Evolutionary conservation across 768 basidiomycete species (phyloP).

Genomic region (Rhodotorula babjevae): DNA sequence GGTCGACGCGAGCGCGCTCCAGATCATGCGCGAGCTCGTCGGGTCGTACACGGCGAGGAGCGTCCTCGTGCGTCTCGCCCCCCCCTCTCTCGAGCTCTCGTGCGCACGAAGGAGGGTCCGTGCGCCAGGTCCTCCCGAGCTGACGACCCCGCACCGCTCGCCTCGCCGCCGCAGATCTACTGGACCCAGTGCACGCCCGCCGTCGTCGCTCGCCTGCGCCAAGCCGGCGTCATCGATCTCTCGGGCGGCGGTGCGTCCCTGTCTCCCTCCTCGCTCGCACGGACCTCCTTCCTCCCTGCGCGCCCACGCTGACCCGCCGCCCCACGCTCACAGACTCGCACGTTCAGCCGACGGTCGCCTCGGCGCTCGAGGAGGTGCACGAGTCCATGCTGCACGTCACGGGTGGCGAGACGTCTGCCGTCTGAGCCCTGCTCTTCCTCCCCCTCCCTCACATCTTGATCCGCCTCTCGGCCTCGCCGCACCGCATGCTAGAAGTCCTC

Average conservation of each 20-base stretch:
- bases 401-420: not conserved
- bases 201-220: not conserved
- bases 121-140: not conserved
- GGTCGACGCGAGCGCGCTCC: slow-evolving; percentile 68
- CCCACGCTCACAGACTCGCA: slow-evolving; percentile 5
- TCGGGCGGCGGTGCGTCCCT: slow-evolving; percentile 21
- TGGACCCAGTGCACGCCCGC: slow-evolving; percentile 13
- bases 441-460: too few relatives aligned
- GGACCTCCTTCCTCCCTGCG: too few relatives aligned
- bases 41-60: slow-evolving; percentile 27
- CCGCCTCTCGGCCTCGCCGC: too few relatives aligned
- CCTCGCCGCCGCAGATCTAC: slow-evolving; percentile 14
- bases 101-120: too few relatives aligned
- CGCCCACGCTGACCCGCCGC: not conserved
- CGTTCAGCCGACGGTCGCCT: slow-evolving; percentile 17
- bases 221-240: slow-evolving; percentile 19
- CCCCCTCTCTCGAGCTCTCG: not conserved
- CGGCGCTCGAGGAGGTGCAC: slow-evolving; percentile 11
- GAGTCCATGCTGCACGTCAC: slow-evolving; percentile 1
- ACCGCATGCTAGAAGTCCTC: not conserved
- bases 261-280: not conserved
- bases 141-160: not conserved
- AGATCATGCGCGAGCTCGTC: slow-evolving; percentile 40
- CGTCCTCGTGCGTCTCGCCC: slow-evolving; percentile 21
- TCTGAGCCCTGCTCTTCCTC: not conserved